Evolutionary conservation across 2,329 filamentous ascomycete genomes (phyloP).

Genomic region (Nectriaceae sp.): DNA sequence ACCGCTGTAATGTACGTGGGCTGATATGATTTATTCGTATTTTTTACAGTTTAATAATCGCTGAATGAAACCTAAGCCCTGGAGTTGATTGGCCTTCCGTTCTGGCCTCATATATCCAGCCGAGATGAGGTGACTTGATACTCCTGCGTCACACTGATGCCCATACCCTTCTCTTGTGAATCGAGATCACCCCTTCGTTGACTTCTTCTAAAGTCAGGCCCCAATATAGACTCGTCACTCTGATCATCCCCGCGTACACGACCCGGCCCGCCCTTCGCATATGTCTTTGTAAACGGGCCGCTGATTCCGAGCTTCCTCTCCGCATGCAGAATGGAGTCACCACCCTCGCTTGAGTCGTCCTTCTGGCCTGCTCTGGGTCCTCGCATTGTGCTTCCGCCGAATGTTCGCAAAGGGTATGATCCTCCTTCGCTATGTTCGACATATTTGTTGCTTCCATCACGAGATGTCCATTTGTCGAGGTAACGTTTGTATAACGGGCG

Average conservation of each 20-base stretch:
- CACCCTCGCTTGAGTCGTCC: conserved; percentile 4
- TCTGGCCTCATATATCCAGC: background rate
- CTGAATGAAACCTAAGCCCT: background rate
- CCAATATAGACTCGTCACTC: conserved; percentile 24
- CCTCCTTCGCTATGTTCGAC: conserved; percentile 12
- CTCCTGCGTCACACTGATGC: background rate
- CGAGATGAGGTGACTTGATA: background rate
- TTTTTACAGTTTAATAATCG: too few relatives aligned
- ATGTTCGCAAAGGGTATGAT: conserved; percentile 16
- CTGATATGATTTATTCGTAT: too few relatives aligned
- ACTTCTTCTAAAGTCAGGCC: conserved; percentile 14
- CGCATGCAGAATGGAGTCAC: conserved; percentile 8
- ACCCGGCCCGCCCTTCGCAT: conserved; percentile 1
- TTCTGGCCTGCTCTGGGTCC: background rate
- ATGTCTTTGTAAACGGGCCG: conserved; percentile 8
- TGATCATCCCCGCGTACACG: conserved; percentile 11
- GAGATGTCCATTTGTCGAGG: conserved; percentile 19
- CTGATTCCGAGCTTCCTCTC: conserved; percentile 6
- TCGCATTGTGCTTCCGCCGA: conserved; percentile 14
- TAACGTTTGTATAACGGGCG: conserved; percentile 37
- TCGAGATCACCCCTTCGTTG: conserved; percentile 4
- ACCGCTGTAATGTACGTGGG: too few relatives aligned
- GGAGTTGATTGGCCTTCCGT: too few relatives aligned
- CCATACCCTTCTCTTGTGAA: background rate
- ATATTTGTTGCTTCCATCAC: conserved; percentile 25